Conservation (phyloP, 345 rosid genomes). For the Populus deltoides region DNA sequence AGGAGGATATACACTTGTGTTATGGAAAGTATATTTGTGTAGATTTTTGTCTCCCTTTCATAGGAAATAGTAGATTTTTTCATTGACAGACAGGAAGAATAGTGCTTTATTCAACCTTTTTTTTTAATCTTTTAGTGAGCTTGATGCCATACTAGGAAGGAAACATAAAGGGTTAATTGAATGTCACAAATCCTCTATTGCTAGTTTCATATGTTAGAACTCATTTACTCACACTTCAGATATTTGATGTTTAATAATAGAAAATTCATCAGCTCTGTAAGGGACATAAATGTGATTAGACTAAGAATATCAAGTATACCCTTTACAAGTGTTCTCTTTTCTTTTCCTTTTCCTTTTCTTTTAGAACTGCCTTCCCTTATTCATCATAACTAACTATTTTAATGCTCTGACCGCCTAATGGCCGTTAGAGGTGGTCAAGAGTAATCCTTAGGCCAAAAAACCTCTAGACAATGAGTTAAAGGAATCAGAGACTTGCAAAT, state of each 20-base stretch:
- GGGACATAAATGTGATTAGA: background rate
- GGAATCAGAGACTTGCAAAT: background rate
- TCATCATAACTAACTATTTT: background rate
- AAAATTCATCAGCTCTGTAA: background rate
- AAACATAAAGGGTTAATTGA: background rate
- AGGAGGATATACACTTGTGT: too few species aligned
- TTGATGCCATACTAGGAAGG: background rate
- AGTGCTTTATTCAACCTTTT: background rate
- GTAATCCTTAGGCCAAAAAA: background rate
- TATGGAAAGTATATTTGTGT: background rate
- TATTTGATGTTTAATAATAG: background rate
- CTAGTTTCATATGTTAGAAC: background rate
- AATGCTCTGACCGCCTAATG: background rate
- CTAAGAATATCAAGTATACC: background rate
- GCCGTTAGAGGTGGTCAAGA: background rate
- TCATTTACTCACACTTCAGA: background rate
- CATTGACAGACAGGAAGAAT: background rate
- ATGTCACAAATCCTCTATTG: background rate
- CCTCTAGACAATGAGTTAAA: background rate
- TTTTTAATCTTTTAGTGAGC: background rate
- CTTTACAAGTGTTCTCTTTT: too few species aligned
- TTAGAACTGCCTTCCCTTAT: background rate
- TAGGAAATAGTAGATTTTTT: background rate
- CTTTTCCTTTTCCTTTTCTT: too few species aligned
- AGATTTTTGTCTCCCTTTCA: background rate